Conservation (phyloP, 1,284 basidiomycete genomes). For the Ganoderma resinaceum region DNA sequence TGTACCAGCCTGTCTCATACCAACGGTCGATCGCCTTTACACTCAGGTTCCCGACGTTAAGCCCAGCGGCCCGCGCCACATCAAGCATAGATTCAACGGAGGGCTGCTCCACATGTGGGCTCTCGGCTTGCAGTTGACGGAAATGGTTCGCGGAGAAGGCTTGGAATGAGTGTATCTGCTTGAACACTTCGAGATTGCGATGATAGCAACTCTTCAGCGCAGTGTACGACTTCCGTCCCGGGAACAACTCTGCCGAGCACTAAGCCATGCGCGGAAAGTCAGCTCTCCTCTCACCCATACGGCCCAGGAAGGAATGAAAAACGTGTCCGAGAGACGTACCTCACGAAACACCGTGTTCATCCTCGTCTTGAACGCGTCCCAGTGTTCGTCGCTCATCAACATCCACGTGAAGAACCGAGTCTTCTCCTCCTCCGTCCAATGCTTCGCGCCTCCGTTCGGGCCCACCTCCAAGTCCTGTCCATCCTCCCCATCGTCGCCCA, state of each 20-base stretch:
- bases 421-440: conserved; percentile 84
- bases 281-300: background rate
- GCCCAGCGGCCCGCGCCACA: conserved; percentile 62
- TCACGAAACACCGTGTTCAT: conserved; percentile 82
- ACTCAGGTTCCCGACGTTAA: conserved; percentile 73
- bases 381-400: conserved; percentile 77
- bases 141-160: conserved; percentile 51
- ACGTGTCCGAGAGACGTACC: conserved; percentile 45
- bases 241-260: conserved; percentile 74
- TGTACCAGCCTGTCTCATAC: conserved; percentile 77
- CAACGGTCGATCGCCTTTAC: conserved; percentile 77
- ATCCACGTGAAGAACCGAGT: conserved; percentile 76
- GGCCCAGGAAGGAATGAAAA: too few relatives aligned
- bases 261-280: conserved; percentile 34
- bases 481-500: conserved; percentile 26
- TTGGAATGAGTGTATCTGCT: conserved; percentile 77
- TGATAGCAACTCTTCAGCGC: conserved; percentile 83
- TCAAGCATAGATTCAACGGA: conserved; percentile 72
- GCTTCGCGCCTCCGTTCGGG: conserved; percentile 63
- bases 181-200: conserved; percentile 81
- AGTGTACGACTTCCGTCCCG: conserved; percentile 77
- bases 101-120: conserved; percentile 55
- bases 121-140: conserved; percentile 27
- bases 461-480: conserved; percentile 35
- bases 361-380: conserved; percentile 73